Evolutionary conservation across 2,329 filamentous ascomycete genomes (phyloP), one percentile per base, ranked within the genome.

Genomic region (Paraphaeosphaeria minitans): DNA sequence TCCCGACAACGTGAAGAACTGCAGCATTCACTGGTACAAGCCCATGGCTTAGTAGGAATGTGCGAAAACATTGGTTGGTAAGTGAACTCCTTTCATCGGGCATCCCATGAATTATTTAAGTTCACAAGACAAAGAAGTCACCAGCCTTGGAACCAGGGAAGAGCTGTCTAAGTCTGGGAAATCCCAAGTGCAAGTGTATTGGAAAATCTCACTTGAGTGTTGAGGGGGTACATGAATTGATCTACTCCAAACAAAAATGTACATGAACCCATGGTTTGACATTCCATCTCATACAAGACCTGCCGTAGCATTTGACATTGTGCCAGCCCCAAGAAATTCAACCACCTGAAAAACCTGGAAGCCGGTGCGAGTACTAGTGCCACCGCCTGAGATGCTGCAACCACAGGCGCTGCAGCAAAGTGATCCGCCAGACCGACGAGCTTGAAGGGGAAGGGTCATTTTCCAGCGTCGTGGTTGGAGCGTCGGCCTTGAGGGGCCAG

Each of bases 361-460:
- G 5, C 14, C 14, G 5, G 47, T 35, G 47, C 47, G 37, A 21
- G 29, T 49, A 29, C 47, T 37, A 37, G 31, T 35, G 9, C 47
- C 47, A 49, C 47, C 47, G 13, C 45, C 45, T 13, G 24, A 16
- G 45, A 24, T 31, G 29, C 29, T 35, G 29, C 47, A 33, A 29
- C 29, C 31, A 22, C 47, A 49, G 13, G 31, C 16, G 4, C 21
- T 16, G 31, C 47, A 49, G 16, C 47, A 49, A 14, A 49, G 47
- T 21, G 29, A 7, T 4, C 47, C 47, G 3, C 47, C 47, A n/a
- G 47, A 49, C n/a, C 37, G 47, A 49, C 47, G 47, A 49, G 47
- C 47, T 35, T 35, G 29, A 13, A 49, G 29, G 29, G 47, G 47
- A 10, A 29, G 24, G 19, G 47, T 49, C 16, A 13, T 49, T 22